Evolutionary conservation across 2,329 filamentous ascomycete genomes (phyloP), one percentile per base, ranked within the genome.

Genomic region (Microcyclospora tardicrescens): DNA sequence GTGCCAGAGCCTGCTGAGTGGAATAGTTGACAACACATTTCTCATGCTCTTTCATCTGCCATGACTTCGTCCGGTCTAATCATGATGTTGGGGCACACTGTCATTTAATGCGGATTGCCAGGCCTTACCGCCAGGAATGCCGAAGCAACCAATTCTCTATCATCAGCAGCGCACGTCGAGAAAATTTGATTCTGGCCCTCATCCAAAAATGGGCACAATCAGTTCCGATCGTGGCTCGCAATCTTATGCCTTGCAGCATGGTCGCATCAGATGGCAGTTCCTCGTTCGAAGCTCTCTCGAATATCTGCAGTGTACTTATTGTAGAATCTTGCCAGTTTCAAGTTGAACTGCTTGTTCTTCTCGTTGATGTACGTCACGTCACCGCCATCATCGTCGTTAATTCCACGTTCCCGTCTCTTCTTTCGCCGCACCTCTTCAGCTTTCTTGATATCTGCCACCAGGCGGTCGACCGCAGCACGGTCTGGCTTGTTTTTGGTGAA

Each of bases 311-410:
- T 98, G 63, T 98, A 98, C 69, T 94, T 93, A 67, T 98, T 91
- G 65, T 98, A 98, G 67, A 96, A 98, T 49, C 91, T 73, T 38
- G 81, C 72, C 61, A 98, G 69, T 68, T 98, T 96, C 68, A 93
- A 79, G 76, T 98, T 98, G 69, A 98, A 98, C 71, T 95, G 86
- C 72, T 96, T 96, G 72, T 98, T 98, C 80, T 98, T 95, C 66
- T 95, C 86, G 66, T 98, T 98, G 74, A 98, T 98, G 64, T 94
- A 96, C 6, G 89, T 96, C 53, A 96, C 83, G 62, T 98, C 91
- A 19, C 77, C 81, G 35, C 87, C 83, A 46, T 93, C 86, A 42
- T 87, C 85, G 31, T 66, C 62, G 58, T 79, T 75, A 10, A 76
- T 75, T 59, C 82, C 77, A 38, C 86, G 73, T 48, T 93, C 84